Percentiles rank a stretch among this genome's conserved stretches.
Evolutionary conservation across 169 alveolate species (phyloP).

Genomic region (Prorocentrum cordatum): DNA sequence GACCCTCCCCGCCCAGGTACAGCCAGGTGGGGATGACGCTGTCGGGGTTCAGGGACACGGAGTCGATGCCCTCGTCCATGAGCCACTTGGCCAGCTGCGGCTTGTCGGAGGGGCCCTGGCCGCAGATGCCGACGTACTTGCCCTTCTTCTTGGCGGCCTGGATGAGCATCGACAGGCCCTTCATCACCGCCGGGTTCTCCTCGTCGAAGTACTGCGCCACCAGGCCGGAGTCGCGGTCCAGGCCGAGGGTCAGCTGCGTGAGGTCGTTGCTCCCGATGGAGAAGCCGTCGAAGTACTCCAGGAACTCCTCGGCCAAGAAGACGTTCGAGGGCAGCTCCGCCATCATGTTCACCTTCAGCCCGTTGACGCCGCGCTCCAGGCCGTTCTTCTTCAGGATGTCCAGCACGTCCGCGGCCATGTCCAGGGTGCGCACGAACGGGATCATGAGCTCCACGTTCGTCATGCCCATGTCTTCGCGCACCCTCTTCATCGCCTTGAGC

Average conservation of each 20-base stretch:
- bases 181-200: constrained; percentile 58
- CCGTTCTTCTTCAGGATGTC: constrained; percentile 53
- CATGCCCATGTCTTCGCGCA: constrained; percentile 59
- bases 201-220: constrained; percentile 65
- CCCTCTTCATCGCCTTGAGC: constrained; percentile 61
- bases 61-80: constrained; percentile 64
- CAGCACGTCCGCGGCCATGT: constrained; percentile 49
- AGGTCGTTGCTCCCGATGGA: constrained; percentile 58
- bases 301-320: constrained; percentile 33
- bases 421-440: constrained; percentile 67
- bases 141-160: constrained; percentile 62
- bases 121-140: constrained; percentile 63
- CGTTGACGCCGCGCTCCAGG: constrained; percentile 30
- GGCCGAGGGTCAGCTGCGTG: constrained; percentile 48
- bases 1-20: too few species aligned
- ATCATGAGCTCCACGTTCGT: constrained; percentile 62
- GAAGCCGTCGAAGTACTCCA: constrained; percentile 34
- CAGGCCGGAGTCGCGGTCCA: constrained; percentile 55
- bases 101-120: constrained; percentile 64
- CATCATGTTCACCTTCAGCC: constrained; percentile 55
- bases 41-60: constrained; percentile 56
- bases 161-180: constrained; percentile 42
- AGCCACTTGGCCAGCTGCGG: constrained; percentile 62
- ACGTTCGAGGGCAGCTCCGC: constrained; percentile 58
- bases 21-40: not conserved